Conservation (phyloP, 106 monocot species). For the Agapanthus africanus region DNA sequence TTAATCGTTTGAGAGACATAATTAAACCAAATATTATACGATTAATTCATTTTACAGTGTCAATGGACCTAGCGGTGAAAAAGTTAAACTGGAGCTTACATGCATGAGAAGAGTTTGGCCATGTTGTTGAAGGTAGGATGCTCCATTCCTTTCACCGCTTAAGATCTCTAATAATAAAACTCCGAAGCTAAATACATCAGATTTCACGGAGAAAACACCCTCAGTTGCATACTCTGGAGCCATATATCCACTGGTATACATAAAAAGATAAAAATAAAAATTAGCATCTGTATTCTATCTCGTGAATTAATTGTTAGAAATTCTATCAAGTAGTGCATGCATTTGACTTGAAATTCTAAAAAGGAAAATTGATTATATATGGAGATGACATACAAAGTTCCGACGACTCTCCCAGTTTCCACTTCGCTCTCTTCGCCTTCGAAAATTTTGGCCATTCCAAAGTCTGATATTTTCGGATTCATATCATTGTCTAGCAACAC, state of each 20-base stretch:
- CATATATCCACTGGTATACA: conserved; percentile 40
- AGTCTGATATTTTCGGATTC: conserved; percentile 46
- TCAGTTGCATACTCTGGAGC: too few relatives aligned
- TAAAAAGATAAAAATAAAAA: neutral
- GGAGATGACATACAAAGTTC: conserved; percentile 23
- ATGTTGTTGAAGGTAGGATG: conserved; percentile 21
- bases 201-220: too few relatives aligned
- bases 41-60: too few relatives aligned
- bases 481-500: too few relatives aligned
- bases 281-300: too few relatives aligned
- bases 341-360: neutral
- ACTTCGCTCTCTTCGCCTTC: conserved; percentile 14
- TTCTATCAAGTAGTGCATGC: too few relatives aligned
- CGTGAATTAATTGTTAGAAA: too few relatives aligned
- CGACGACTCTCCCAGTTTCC: conserved; percentile 24
- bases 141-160: conserved; percentile 42
- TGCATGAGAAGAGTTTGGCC: conserved; percentile 29
- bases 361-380: neutral
- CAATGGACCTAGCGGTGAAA: too few relatives aligned
- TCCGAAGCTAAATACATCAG: too few relatives aligned
- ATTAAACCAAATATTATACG: too few relatives aligned
- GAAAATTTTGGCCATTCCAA: conserved; percentile 44
- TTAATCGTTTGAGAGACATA: too few relatives aligned
- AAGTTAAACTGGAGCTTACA: conserved; percentile 29
- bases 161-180: conserved; percentile 57